phyloP scores from a whole-genome alignment of 2,329 filamentous ascomycete genomes.

The Hypomyces rosellus region DNA sequence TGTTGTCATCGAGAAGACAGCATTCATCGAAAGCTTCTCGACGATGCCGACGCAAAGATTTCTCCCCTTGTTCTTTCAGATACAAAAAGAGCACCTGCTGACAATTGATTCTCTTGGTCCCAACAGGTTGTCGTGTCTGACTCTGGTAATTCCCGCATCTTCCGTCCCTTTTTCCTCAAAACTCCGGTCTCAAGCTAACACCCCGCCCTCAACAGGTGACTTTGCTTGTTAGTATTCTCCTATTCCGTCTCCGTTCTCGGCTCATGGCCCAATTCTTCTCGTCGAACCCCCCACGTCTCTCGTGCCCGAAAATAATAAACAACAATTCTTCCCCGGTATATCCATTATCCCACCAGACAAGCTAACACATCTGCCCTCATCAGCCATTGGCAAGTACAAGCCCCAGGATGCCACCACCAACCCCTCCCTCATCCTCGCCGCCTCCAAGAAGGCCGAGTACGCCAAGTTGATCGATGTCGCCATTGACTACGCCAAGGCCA shows the following conservation, averaged over 20 bases:
- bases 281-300: neutral
- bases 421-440: conserved; percentile 95
- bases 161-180: conserved; percentile 3
- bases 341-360: conserved; percentile 4
- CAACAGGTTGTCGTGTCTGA: conserved; percentile 91
- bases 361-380: conserved; percentile 28
- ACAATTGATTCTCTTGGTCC: conserved; percentile 5
- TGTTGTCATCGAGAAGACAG: too few relatives aligned
- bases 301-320: neutral
- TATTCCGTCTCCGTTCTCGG: neutral
- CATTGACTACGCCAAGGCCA: conserved; percentile 76
- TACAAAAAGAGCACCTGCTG: neutral
- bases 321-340: neutral
- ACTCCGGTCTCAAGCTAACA: conserved; percentile 23
- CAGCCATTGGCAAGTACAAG: conserved; percentile 98
- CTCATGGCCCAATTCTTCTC: neutral
- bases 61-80: neutral
- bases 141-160: conserved; percentile 62
- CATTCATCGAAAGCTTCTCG: too few relatives aligned
- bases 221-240: conserved; percentile 60
- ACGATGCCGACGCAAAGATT: neutral
- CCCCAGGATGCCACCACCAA: conserved; percentile 99
- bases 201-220: conserved; percentile 49
- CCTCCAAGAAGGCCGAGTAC: conserved; percentile 97
- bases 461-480: conserved; percentile 84